A percentile compares a stretch with the other conserved stretches of the same genome.
These are phyloP conservation scores for Ceratobasidium theobromae DNA, from an alignment of 1,284 basidiomycete genomes.

Conservation along the genomic window DNA sequence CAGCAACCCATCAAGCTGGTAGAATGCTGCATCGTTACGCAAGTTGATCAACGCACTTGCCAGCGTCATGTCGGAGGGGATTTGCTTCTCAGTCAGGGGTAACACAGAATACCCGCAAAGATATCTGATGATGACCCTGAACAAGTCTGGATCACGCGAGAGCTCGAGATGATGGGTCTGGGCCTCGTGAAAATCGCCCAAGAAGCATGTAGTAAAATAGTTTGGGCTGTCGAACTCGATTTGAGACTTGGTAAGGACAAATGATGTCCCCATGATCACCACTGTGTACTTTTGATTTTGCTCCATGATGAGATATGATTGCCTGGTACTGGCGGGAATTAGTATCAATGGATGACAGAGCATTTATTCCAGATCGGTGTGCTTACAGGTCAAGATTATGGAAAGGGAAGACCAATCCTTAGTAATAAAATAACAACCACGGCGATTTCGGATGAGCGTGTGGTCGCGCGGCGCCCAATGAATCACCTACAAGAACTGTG, in stretches of 20 bases:
- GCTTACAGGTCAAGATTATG: no score
- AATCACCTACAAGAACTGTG: no score
- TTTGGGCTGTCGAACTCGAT: neutral
- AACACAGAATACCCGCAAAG: neutral
- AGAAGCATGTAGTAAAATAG: neutral
- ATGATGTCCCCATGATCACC: neutral
- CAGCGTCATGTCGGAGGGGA: neutral
- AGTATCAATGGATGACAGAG: no score
- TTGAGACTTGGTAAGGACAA: neutral
- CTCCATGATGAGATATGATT: neutral
- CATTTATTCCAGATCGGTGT: no score
- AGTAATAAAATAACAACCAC: no score
- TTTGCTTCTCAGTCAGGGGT: neutral
- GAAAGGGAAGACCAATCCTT: no score
- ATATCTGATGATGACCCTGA: neutral
- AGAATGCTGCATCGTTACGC: conserved; percentile 4
- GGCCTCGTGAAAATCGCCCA: neutral
- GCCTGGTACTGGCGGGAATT: neutral
- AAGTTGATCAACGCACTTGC: neutral
- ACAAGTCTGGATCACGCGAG: neutral
- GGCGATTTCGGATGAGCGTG: no score
- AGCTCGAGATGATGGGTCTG: neutral
- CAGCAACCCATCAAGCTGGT: neutral
- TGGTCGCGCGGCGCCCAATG: no score
- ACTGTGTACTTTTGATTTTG: neutral